Percentiles rank a stretch among this genome's conserved stretches.
Evolutionary conservation across 208 protist genomes (phyloP).

Genomic region (Angomonas deanei): DNA sequence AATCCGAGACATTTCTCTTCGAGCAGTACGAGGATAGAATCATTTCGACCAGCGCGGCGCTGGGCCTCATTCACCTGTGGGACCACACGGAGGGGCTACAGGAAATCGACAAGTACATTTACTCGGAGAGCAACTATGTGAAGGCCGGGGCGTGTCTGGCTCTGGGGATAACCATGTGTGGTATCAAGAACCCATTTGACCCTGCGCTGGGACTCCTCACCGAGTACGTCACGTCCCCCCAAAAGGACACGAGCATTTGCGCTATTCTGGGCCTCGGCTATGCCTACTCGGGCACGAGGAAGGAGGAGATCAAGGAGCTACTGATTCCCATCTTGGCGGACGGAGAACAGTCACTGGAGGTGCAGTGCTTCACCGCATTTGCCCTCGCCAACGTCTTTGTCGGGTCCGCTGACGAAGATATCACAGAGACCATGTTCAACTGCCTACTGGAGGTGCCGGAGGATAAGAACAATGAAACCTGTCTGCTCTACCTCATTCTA

Average conservation of each 20-base stretch:
- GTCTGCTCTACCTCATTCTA: slow-evolving; percentile 90
- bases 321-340: slow-evolving; percentile 93
- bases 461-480: slow-evolving; percentile 51
- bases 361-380: slow-evolving; percentile 92
- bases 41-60: slow-evolving; percentile 94
- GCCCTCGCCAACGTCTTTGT: slow-evolving; percentile 96
- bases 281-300: slow-evolving; percentile 94
- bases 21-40: slow-evolving; percentile 97
- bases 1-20: slow-evolving; percentile 88
- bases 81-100: slow-evolving; percentile 95
- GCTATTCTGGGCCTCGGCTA: slow-evolving; percentile 96
- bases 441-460: slow-evolving; percentile 88
- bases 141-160: slow-evolving; percentile 96
- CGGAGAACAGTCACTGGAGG: slow-evolving; percentile 86
- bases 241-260: slow-evolving; percentile 79
- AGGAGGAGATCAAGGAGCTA: slow-evolving; percentile 94
- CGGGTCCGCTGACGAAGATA: slow-evolving; percentile 93
- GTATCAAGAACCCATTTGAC: slow-evolving; percentile 89
- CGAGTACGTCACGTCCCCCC: slow-evolving; percentile 59
- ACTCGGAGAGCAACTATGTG: slow-evolving; percentile 93
- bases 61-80: slow-evolving; percentile 97
- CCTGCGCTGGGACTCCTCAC: slow-evolving; percentile 92
- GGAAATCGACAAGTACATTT: slow-evolving; percentile 95
- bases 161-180: slow-evolving; percentile 83
- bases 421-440: slow-evolving; percentile 91